A percentile compares a stretch with the other conserved stretches of the same genome.
Evolutionary conservation across 805 yeast species (phyloP).

Genomic region (Grigorovia transvaalensis): DNA sequence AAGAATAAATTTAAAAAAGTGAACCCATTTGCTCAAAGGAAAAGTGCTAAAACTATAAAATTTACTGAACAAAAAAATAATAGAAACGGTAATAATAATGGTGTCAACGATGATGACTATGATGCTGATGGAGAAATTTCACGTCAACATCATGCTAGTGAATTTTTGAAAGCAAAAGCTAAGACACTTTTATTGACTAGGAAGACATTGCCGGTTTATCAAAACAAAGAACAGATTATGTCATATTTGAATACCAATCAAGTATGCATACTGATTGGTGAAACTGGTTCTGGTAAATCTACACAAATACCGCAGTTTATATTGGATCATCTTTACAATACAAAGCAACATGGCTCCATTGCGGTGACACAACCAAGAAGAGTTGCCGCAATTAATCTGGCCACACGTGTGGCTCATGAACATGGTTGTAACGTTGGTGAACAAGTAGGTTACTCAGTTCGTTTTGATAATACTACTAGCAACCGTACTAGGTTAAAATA

Average conservation of each 20-base stretch:
- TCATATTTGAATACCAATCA: slow-evolving; percentile 43
- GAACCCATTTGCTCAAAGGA: slow-evolving; percentile 1
- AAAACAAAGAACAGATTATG: slow-evolving; percentile 54
- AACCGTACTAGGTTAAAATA: slow-evolving; percentile 65
- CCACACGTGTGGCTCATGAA: slow-evolving; percentile 87
- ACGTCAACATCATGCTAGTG: neutral
- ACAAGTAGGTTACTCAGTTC: slow-evolving; percentile 84
- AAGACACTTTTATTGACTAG: slow-evolving; percentile 42
- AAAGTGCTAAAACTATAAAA: slow-evolving; percentile 26
- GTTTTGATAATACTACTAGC: slow-evolving; percentile 67
- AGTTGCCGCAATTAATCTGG: slow-evolving; percentile 93
- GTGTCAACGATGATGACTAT: slow-evolving; percentile 6
- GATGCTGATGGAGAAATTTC: slow-evolving; percentile 3
- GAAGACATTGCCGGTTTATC: slow-evolving; percentile 62
- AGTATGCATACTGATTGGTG: slow-evolving; percentile 83
- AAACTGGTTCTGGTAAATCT: slow-evolving; percentile 96
- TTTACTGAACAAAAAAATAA: slow-evolving; percentile 15
- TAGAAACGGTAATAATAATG: slow-evolving; percentile 15
- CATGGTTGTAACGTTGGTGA: slow-evolving; percentile 66
- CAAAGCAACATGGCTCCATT: slow-evolving; percentile 39
- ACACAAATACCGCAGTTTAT: slow-evolving; percentile 92
- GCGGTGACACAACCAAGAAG: slow-evolving; percentile 97
- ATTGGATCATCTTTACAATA: slow-evolving; percentile 32
- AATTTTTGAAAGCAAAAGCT: slow-evolving; percentile 29
- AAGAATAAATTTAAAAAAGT: neutral